Conservation (phyloP, 2,329 filamentous ascomycete species). For the Cordyceps cicadae region DNA sequence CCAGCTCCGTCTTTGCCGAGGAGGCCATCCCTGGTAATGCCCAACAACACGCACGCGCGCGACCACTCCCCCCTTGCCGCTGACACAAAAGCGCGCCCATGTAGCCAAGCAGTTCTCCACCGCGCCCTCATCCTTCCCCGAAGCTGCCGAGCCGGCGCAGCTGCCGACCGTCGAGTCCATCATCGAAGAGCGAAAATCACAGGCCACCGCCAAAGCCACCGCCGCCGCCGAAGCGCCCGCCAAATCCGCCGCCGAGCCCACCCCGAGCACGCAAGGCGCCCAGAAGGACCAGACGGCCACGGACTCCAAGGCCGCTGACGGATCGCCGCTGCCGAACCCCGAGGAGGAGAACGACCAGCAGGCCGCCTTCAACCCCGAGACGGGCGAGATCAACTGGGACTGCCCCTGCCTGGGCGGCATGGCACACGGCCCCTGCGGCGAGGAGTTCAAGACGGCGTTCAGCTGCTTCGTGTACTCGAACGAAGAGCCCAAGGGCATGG, state of each 20-base stretch:
- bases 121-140: constrained; percentile 44
- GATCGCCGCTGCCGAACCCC: constrained; percentile 41
- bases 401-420: constrained; percentile 96
- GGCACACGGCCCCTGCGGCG: constrained; percentile 91
- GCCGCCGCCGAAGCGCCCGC: constrained; percentile 14
- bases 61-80: not conserved
- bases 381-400: constrained; percentile 99
- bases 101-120: constrained; percentile 23
- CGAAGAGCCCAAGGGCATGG: constrained; percentile 94
- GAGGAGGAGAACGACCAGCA: constrained; percentile 79
- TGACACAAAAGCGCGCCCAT: not conserved
- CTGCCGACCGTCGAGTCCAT: constrained; percentile 60
- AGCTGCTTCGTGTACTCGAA: constrained; percentile 97
- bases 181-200: constrained; percentile 46
- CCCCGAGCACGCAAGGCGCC: constrained; percentile 19
- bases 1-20: constrained; percentile 77
- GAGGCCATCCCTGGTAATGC: constrained; percentile 58
- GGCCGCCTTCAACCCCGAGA: constrained; percentile 96
- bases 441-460: constrained; percentile 91
- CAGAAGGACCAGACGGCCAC: constrained; percentile 16
- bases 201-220: constrained; percentile 15
- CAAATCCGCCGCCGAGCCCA: constrained; percentile 17
- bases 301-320: constrained; percentile 17
- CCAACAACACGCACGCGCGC: not conserved
- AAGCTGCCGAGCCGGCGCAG: constrained; percentile 32